phyloP scores from a whole-genome alignment of 768 basidiomycete species.

The Mycena rebaudengoi region DNA sequence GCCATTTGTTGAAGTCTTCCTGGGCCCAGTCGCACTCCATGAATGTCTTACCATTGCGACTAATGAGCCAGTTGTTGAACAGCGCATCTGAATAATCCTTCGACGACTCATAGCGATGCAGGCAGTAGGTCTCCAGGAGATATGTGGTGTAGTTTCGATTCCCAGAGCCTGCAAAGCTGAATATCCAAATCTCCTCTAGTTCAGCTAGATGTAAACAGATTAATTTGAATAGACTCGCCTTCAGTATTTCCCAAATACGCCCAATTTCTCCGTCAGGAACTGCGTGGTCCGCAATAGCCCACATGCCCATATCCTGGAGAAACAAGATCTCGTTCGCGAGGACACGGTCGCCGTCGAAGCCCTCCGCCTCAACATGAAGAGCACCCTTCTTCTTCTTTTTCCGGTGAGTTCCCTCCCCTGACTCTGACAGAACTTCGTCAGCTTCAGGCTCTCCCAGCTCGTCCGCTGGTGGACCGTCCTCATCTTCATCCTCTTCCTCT shows the following conservation, averaged over 20 bases:
- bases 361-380: too few relatives aligned
- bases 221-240: slow-evolving; percentile 30
- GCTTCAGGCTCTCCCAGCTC: too few relatives aligned
- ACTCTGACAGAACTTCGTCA: too few relatives aligned
- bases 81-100: slow-evolving; percentile 24
- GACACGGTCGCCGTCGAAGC: slow-evolving; percentile 31
- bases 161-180: background rate
- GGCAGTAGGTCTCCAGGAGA: slow-evolving; percentile 33
- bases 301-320: slow-evolving; percentile 29
- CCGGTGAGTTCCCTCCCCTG: too few relatives aligned
- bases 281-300: slow-evolving; percentile 31
- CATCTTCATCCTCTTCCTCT: too few relatives aligned
- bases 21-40: slow-evolving; percentile 30
- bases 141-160: slow-evolving; percentile 33
- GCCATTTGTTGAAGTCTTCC: slow-evolving; percentile 33
- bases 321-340: slow-evolving; percentile 33
- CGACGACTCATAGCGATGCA: slow-evolving; percentile 32
- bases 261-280: slow-evolving; percentile 41
- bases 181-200: background rate
- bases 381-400: too few relatives aligned
- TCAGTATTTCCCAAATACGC: slow-evolving; percentile 35
- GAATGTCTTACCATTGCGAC: slow-evolving; percentile 25
- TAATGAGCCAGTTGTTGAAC: slow-evolving; percentile 33
- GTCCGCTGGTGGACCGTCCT: too few relatives aligned
- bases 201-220: background rate